phyloP scores from a whole-genome alignment of 768 basidiomycete genomes.

The Suillus lakei region DNA sequence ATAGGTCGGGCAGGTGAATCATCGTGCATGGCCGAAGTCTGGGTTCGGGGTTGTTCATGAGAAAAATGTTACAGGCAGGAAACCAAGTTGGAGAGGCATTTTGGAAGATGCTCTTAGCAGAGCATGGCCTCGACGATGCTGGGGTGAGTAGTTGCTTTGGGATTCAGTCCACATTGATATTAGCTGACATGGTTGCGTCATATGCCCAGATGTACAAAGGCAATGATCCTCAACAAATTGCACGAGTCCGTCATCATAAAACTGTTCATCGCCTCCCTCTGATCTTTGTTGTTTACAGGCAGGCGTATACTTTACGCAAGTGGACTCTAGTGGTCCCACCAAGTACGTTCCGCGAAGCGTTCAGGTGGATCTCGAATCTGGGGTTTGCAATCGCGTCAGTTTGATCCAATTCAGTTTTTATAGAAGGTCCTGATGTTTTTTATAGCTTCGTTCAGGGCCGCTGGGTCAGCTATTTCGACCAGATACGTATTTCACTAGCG shows the following conservation, averaged over 20 bases:
- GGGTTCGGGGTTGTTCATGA: background rate
- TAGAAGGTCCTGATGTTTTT: conserved; percentile 12
- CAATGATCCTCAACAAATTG: conserved; percentile 73
- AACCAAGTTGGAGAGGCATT: conserved; percentile 86
- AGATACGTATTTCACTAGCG: conserved; percentile 77
- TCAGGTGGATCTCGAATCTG: conserved; percentile 88
- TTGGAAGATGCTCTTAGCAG: conserved; percentile 86
- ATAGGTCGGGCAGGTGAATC: conserved; percentile 71
- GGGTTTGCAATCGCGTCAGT: conserved; percentile 79
- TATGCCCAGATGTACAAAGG: conserved; percentile 67
- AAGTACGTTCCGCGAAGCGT: conserved; percentile 92
- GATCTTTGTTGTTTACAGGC: conserved; percentile 46
- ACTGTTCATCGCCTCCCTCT: background rate
- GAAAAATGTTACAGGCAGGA: conserved; percentile 53
- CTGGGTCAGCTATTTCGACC: conserved; percentile 83
- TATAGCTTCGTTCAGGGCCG: conserved; percentile 67
- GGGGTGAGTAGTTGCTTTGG: conserved; percentile 51
- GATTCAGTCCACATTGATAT: conserved; percentile 7
- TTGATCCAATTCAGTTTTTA: background rate
- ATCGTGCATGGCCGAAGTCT: background rate
- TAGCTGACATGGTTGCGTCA: conserved; percentile 18
- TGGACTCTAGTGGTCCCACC: conserved; percentile 51
- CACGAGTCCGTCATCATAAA: conserved; percentile 54
- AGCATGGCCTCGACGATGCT: conserved; percentile 78
- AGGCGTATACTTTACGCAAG: conserved; percentile 82